Base-by-base conservation (phyloP, 768 basidiomycete species). In the Tylopilus balloui region DNA sequence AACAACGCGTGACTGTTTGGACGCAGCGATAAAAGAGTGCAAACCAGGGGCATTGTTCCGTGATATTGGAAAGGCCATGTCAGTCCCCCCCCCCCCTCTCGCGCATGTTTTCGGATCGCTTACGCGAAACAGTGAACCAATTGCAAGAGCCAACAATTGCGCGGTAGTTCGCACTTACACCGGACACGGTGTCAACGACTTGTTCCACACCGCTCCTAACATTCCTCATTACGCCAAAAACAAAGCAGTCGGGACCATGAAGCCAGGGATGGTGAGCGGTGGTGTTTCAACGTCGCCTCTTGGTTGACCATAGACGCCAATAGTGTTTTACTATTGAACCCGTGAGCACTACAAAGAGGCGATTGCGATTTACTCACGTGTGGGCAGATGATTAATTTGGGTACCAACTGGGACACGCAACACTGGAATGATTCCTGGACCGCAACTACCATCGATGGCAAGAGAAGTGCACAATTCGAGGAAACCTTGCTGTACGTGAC, bases 401-500 rank as follows among this genome's bases (percentile, higher is more conserved):
- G 94, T 6, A 75, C 77, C 44, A 81, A 75, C 54, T 88, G 86
- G 83, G 79, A 79, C 25, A 79, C 81, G 47, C 74, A 84, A 19
- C 90, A 92, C 64, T 92, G 93, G 93, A 86, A 86, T 27, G 92
- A 95, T 66, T 85, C 92, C 62, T 98, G 95, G 95, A 98, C 95
- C 3, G 92, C 94, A 1, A 91, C 87, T 19, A 99, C 96, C 5
- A 69, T 78, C 12, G 95, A 97, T 68, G 95, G 93, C 20, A 88
- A 87, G 66, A 75, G 79, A 48, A 93, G 90, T 52, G 96, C 96
- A 1, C 96, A 99, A 62, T 99, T 97, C 63, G 96, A 99, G 67
- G 96, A 99, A 62, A 97, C 95, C 1, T 72, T 99, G 29, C 68
- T 99, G 93, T 94, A 61, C 59, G 92, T 79, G 32, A 42, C 19